These are phyloP conservation scores for Sugiyamaella castrensis DNA, from an alignment of 1,139 yeast genomes.

Conservation along the genomic window DNA sequence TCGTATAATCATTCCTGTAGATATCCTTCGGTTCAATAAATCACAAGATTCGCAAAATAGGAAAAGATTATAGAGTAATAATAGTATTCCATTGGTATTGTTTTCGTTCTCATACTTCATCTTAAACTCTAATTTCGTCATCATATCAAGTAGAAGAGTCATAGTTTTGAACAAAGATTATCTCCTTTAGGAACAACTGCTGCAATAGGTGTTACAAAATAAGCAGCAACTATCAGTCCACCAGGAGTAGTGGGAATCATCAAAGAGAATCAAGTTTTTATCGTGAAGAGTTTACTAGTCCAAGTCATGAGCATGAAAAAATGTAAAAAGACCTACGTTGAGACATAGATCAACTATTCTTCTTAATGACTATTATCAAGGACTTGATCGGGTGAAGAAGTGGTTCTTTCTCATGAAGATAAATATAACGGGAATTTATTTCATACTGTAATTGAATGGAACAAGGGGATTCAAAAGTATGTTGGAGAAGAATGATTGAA, in stretches of 20 bases:
- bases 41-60: no score
- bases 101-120: background rate
- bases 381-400: constrained; percentile 42
- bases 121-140: background rate
- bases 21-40: no score
- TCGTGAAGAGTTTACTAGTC: constrained; percentile 16
- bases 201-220: constrained; percentile 15
- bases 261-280: constrained; percentile 11
- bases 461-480: constrained; percentile 89
- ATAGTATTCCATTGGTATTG: no score
- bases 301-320: constrained; percentile 21
- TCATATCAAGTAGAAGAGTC: constrained; percentile 4
- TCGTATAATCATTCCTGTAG: no score
- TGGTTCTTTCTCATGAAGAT: constrained; percentile 32
- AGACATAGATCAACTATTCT: constrained; percentile 34
- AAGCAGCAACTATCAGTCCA: constrained; percentile 15
- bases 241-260: constrained; percentile 10
- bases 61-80: no score
- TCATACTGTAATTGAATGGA: constrained; percentile 87
- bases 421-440: constrained; percentile 30
- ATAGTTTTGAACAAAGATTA: constrained; percentile 17
- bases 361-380: constrained; percentile 37
- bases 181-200: no score
- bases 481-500: constrained; percentile 93
- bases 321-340: constrained; percentile 26